Conservation (phyloP, 208 protist species). For the Zelonia costaricensis region DNA sequence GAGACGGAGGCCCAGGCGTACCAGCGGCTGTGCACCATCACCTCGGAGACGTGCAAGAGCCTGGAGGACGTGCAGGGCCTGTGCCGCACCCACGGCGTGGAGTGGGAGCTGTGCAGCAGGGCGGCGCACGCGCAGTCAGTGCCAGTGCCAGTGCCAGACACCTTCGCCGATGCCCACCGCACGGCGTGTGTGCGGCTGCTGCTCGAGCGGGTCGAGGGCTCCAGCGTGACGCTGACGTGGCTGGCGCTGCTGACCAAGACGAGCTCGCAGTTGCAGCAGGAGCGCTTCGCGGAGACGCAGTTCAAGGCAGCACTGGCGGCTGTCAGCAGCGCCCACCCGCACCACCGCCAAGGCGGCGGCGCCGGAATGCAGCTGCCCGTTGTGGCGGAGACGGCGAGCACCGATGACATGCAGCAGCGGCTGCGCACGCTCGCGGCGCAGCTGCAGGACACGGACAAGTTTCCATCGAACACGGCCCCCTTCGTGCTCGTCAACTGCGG, state of each 20-base stretch:
- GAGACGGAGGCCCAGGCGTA: slow-evolving; percentile 33
- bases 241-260: slow-evolving; percentile 31
- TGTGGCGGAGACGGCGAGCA: slow-evolving; percentile 28
- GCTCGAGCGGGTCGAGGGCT: slow-evolving; percentile 26
- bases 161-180: slow-evolving; percentile 43
- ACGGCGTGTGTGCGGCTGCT: slow-evolving; percentile 34
- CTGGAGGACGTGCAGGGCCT: slow-evolving; percentile 34
- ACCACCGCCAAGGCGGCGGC: not conserved
- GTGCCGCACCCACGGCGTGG: slow-evolving; percentile 16
- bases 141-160: slow-evolving; percentile 16
- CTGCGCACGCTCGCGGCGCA: slow-evolving; percentile 17
- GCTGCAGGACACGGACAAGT: slow-evolving; percentile 5
- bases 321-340: not conserved
- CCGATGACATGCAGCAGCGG: slow-evolving; percentile 29
- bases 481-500: slow-evolving; percentile 51
- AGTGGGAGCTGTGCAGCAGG: slow-evolving; percentile 4
- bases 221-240: slow-evolving; percentile 32
- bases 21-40: slow-evolving; percentile 39
- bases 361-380: slow-evolving; percentile 10
- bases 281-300: slow-evolving; percentile 37
- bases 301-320: slow-evolving; percentile 35
- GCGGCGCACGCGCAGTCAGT: slow-evolving; percentile 12
- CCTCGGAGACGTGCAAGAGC: slow-evolving; percentile 19
- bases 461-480: slow-evolving; percentile 8
- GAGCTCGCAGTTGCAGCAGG: slow-evolving; percentile 47